phyloP scores from a whole-genome alignment of 2,329 filamentous ascomycete genomes.

The Neonectria hederae region DNA sequence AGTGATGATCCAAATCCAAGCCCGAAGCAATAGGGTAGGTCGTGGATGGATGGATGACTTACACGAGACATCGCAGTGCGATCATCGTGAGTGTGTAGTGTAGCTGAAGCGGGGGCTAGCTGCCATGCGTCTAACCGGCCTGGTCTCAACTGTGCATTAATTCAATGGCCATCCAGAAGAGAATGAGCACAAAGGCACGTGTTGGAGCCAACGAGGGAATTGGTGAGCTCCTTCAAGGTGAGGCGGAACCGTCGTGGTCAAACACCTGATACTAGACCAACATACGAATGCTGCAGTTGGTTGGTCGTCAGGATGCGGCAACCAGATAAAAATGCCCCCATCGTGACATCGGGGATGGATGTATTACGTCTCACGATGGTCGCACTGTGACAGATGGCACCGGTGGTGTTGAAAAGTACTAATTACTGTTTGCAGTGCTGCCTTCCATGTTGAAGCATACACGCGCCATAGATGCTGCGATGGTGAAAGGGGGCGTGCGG shows the following conservation, averaged over 20 bases:
- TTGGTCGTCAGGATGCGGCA: neutral
- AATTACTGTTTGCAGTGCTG: neutral
- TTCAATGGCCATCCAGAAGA: neutral
- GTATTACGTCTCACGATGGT: conserved; percentile 17
- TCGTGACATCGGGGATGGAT: conserved; percentile 14
- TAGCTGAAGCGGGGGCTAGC: neutral
- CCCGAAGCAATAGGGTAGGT: neutral
- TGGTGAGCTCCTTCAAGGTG: neutral
- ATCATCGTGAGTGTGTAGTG: neutral
- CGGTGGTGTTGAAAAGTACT: neutral
- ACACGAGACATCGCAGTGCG: neutral
- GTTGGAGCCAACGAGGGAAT: neutral
- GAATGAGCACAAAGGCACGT: neutral
- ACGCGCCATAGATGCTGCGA: neutral
- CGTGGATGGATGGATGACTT: neutral
- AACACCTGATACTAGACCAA: conserved; percentile 15
- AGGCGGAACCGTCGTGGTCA: conserved; percentile 1
- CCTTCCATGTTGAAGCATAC: conserved; percentile 2
- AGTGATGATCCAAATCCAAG: neutral
- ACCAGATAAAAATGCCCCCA: conserved; percentile 2
- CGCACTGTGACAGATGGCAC: neutral
- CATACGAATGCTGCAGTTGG: neutral
- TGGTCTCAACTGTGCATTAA: neutral
- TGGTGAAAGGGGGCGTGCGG: conserved; percentile 16
- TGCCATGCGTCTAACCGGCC: neutral